Base-by-base conservation (phyloP, 345 rosid species). In the Euphorbia lathyris region DNA sequence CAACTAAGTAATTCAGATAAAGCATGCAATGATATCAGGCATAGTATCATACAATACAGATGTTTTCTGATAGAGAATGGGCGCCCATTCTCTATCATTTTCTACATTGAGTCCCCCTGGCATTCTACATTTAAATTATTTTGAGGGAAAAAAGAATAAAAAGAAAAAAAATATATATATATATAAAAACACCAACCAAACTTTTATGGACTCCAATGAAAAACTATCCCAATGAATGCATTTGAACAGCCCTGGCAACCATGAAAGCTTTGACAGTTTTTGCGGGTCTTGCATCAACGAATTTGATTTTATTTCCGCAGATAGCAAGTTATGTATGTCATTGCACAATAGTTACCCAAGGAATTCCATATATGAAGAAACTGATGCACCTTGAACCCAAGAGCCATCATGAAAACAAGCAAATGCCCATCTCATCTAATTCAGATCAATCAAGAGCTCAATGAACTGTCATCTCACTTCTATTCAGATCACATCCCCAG, bases 151-250 rank as follows among this genome's bases (percentile, higher is more conserved):
- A 58, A 60, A 66, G 55, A 32, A 12, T 20, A 51, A 23, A 19
- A 22, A 26, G 60, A 66, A 63, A 32, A 30, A 0, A 9, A 26
- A 67, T 29, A 34, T 5, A 43, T 3, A 9, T 40, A 45, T 2
- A 45, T 34, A 57, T 8, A 17, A 11, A 45, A 67, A 48, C 66
- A 23, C 12, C 9, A 61, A 58, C 38, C 22, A 63, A 58, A 64
- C 20, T 23, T 58, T 22, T 34, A 63, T 42, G 63, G 30, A 70
- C 67, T 76, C 77, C 65, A 59, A 56, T 57, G 67, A 60, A 71
- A 59, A 74, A 78, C 83, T 75, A 69, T 68, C 84, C 75, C 71
- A 63, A 67, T 67, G 55, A 74, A 72, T 66, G 76, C 73, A 71
- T 75, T 71, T 52, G 75, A 68, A 70, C 66, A 73, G 76, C 69